Evolutionary conservation across 2,329 filamentous ascomycete species (phyloP), one percentile per base, ranked within the genome.

Genomic region (Aspergillus sp.): DNA sequence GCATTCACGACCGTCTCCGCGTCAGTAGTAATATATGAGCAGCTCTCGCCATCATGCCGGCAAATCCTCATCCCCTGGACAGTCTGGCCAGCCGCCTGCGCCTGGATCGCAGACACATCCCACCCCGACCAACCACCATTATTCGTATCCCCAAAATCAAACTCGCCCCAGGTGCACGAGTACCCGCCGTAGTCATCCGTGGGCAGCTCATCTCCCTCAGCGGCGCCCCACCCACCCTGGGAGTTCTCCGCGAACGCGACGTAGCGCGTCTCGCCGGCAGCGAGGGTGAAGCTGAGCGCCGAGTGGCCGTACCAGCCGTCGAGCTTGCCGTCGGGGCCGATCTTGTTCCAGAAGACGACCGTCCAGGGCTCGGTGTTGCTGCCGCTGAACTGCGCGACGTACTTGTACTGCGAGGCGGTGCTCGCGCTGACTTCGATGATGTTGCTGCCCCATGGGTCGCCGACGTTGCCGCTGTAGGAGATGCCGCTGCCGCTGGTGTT

Each of bases 271-370:
- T 69, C 65, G 2, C 66, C 65, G 5, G 70, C 56, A 2, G 56
- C 45, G 4, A 74, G 60, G 13, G 58, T 60, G 43, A 74, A 69
- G 2, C 48, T 63, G 34, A 73, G 23, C 5, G 70, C 70, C 0
- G 63, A 63, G 47, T 69, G 53, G 0, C 67, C 66, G 52, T 71
- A 74, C 65, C 70, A 73, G 2, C 72, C 72, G 25, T 65, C 62
- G 55, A 72, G 57, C 36, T 64, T 63, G 6, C 63, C 64, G 34
- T 68, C 63, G 1, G 69, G 68, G 1, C 68, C 71, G 49, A 71
- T 54, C 57, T 74, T 74, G 61, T 74, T 74, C 72, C 72, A 74
- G 58, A 74, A 55, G 7, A 62, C 58, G 6, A 73, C 67, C 3
- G 59, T 67, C 67, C 68, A 72, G 20, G 63, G 52, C 20, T 68